These are phyloP conservation scores for Pezicula neosporulosa DNA, from an alignment of 2,329 filamentous ascomycete species.

Conservation along the genomic window DNA sequence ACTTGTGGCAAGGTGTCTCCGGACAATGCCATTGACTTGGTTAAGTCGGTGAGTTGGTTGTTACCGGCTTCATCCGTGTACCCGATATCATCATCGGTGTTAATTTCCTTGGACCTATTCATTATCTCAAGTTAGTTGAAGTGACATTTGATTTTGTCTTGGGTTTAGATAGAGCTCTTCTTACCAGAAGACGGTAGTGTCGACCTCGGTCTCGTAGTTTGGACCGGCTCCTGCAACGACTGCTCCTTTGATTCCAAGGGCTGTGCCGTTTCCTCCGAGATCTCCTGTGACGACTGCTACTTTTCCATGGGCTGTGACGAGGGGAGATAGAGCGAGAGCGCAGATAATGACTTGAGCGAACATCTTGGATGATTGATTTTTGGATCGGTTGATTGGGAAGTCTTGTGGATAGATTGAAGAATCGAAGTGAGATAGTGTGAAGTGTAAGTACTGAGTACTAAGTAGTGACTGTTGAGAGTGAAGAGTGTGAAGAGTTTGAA, in stretches of 20 bases:
- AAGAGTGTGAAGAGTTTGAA: neutral
- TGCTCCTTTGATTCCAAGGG: constrained; percentile 34
- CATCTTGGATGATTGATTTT: neutral
- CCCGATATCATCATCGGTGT: constrained; percentile 5
- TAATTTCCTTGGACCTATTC: neutral
- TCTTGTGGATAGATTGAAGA: neutral
- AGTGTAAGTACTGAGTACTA: neutral
- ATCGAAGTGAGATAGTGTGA: neutral
- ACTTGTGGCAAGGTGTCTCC: constrained; percentile 5
- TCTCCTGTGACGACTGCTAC: constrained; percentile 20
- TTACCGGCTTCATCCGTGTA: constrained; percentile 1
- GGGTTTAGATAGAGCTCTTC: too few relatives aligned
- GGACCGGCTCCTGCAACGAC: constrained; percentile 22
- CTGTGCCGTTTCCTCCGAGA: constrained; percentile 36
- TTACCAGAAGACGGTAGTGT: constrained; percentile 7
- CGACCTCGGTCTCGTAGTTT: constrained; percentile 3
- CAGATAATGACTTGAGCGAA: neutral
- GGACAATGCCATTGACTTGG: constrained; percentile 7
- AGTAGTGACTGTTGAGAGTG: neutral
- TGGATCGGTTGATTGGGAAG: too few relatives aligned
- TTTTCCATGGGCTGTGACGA: constrained; percentile 4
- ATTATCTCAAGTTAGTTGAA: neutral
- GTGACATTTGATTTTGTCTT: too few relatives aligned
- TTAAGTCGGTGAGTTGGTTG: constrained; percentile 5
- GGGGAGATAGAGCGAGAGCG: constrained; percentile 1